Base-by-base conservation (phyloP, 306 rosid species). In the Macrotyloma uniflorum region DNA sequence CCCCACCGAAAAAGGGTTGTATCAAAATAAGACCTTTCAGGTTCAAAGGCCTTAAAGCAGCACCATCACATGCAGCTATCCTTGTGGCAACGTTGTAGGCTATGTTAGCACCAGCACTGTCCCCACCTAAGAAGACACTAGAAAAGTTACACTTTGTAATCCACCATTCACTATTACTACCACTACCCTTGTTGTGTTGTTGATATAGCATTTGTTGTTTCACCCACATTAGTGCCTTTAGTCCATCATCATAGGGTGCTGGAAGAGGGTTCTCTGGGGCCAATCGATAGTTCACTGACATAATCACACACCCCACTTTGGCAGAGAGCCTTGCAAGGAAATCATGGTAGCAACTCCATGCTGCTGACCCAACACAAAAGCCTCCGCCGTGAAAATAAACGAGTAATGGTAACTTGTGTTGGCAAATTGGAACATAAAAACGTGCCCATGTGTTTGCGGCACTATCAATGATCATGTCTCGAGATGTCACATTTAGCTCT, bases 381-480 rank as follows among this genome's bases (percentile, higher is more conserved):
- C 98, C 98, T 43, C 98, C 98, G 4, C 98, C 98, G 47, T 94
- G 98, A 73, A 94, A 94, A 73, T 90, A 94, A 1, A 93, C 80
- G 0, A 93, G 74, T 62, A 93, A 67, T 26, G 97, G 93, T 11
- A 91, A 83, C 70, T 89, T 90, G 26, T 72, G 70, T n/a, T 83
- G 63, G 63, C 23, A 70, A 53, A 11, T 71, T 38, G 97, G 98
- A 24, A 84, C 87, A 54, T 94, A 94, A 80, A 91, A 86, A 67
- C 96, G 97, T 14, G 96, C 92, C 93, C 97, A 87, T 53, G 79
- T 78, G 80, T 84, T 77, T 40, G 83, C 76, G 45, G 77, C 83
- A 47, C 61, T 80, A 86, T 90, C 96, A 32, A 94, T 87, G 73
- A 87, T 66, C 7, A 87, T 79, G 86, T 91, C 98, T 58, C 57